Conservation (phyloP, 2,329 filamentous ascomycete species). For the Arthroderma uncinatum region DNA sequence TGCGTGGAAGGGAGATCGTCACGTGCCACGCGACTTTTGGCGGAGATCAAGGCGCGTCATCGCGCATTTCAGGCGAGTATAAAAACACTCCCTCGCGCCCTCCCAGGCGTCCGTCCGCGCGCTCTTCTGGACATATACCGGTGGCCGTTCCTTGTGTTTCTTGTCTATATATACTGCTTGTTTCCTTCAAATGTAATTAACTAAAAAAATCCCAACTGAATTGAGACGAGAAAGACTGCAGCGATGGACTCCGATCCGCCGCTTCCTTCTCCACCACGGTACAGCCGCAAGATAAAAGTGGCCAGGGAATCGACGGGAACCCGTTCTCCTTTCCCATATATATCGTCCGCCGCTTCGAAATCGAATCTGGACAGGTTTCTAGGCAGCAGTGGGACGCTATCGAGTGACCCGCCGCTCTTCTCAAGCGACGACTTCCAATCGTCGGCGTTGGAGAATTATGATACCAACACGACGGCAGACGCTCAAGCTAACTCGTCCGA, state of each 20-base stretch:
- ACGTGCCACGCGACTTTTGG: slow-evolving; percentile 4
- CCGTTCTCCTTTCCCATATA: slow-evolving; percentile 13
- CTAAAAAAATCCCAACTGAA: not conserved
- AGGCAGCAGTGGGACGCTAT: slow-evolving; percentile 18
- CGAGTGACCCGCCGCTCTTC: slow-evolving; percentile 37
- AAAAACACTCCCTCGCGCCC: not conserved
- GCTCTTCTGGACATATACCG: not conserved
- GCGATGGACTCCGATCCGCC: slow-evolving; percentile 31
- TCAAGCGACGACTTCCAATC: slow-evolving; percentile 39
- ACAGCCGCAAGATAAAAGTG: slow-evolving; percentile 5
- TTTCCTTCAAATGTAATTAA: not conserved
- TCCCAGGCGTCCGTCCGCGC: not conserved
- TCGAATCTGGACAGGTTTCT: not conserved
- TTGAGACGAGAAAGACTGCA: not conserved
- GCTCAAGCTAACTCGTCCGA: slow-evolving; percentile 9
- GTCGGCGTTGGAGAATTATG: slow-evolving; percentile 36
- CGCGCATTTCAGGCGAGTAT: not conserved
- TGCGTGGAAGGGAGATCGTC: no score
- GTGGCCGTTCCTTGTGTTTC: not conserved
- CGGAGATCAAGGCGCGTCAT: slow-evolving; percentile 9
- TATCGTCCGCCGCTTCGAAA: slow-evolving; percentile 19
- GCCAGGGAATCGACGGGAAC: slow-evolving; percentile 6
- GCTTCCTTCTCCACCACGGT: slow-evolving; percentile 22
- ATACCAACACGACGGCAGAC: slow-evolving; percentile 17
- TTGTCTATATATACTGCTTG: not conserved